Percentiles rank a stretch among this genome's conserved stretches.
Conservation (phyloP, 148 eudicot species). For the Chenopodium berlandieri region DNA sequence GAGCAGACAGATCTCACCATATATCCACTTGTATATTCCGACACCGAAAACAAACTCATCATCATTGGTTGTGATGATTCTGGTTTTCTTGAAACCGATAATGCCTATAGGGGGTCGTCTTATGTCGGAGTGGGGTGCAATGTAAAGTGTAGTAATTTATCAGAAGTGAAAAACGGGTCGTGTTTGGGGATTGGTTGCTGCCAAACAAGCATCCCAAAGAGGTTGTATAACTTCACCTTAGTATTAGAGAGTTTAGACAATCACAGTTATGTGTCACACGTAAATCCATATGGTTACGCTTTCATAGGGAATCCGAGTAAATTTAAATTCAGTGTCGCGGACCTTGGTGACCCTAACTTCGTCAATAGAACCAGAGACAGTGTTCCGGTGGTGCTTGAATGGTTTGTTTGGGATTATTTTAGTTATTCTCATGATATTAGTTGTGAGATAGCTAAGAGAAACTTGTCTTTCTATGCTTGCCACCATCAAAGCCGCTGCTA, state of each 20-base stretch:
- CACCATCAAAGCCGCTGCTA: no score
- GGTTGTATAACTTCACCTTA: constrained; percentile 11
- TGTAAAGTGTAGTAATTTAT: constrained; percentile 25
- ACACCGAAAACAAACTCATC: constrained; percentile 35
- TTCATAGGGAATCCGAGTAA: constrained; percentile 39
- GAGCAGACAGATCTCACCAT: background rate
- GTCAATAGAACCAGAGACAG: background rate
- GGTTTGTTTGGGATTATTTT: constrained; percentile 24
- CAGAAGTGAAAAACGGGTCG: constrained; percentile 33
- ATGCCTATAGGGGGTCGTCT: background rate
- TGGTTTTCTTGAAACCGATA: background rate
- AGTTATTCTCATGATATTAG: no score
- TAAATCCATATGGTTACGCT: constrained; percentile 46
- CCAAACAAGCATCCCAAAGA: constrained; percentile 45
- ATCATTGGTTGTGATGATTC: constrained; percentile 44
- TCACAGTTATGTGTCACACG: constrained; percentile 28
- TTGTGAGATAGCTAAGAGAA: no score
- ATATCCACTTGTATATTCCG: constrained; percentile 20
- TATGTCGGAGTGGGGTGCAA: constrained; percentile 26
- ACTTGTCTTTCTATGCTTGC: no score
- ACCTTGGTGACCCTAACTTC: constrained; percentile 32
- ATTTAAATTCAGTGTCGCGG: constrained; percentile 22
- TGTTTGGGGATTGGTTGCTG: constrained; percentile 55
- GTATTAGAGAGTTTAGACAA: constrained; percentile 5
- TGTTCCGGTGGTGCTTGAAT: constrained; percentile 34